These are phyloP conservation scores for Sphaceloma murrayae DNA, from an alignment of 2,329 filamentous ascomycete genomes.

Conservation along the genomic window DNA sequence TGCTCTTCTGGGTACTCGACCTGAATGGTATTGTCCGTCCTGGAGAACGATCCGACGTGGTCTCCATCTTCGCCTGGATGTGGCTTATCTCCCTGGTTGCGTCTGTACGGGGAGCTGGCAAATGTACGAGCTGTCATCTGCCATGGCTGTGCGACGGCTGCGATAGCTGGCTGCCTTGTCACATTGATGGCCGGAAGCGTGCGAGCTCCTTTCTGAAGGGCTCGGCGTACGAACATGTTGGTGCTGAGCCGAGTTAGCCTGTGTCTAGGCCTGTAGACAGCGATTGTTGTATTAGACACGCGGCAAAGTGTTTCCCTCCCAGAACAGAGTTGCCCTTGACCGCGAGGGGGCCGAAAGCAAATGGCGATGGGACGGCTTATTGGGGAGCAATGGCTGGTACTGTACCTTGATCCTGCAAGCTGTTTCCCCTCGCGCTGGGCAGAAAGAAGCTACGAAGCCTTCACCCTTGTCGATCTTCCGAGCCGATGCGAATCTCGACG, in stretches of 20 bases:
- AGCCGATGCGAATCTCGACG: conserved; percentile 5
- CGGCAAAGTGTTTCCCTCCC: too few species aligned
- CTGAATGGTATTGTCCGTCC: conserved; percentile 68
- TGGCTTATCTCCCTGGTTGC: conserved; percentile 21
- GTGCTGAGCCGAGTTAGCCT: conserved; percentile 4
- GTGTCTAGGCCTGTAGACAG: not conserved
- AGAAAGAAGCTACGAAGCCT: not conserved
- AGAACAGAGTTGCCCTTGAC: too few species aligned
- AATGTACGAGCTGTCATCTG: conserved; percentile 19
- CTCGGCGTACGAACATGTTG: conserved; percentile 5
- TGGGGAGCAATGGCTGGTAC: not conserved
- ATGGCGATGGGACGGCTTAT: not conserved
- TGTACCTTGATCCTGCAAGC: conserved; percentile 10
- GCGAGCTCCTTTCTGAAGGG: not conserved
- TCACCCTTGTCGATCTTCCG: conserved; percentile 2
- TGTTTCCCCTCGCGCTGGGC: conserved; percentile 1
- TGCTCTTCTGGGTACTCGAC: conserved; percentile 74
- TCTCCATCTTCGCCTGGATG: conserved; percentile 23
- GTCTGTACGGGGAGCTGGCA: conserved; percentile 19
- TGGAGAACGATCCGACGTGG: conserved; percentile 61
- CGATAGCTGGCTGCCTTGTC: conserved; percentile 2
- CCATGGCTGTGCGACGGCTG: not conserved
- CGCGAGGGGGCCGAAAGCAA: conserved; percentile 4
- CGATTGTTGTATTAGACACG: too few species aligned
- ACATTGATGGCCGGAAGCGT: not conserved